Conservation (phyloP, 192 early-diverging fungal genomes). For the Rhizophagus clarus region DNA sequence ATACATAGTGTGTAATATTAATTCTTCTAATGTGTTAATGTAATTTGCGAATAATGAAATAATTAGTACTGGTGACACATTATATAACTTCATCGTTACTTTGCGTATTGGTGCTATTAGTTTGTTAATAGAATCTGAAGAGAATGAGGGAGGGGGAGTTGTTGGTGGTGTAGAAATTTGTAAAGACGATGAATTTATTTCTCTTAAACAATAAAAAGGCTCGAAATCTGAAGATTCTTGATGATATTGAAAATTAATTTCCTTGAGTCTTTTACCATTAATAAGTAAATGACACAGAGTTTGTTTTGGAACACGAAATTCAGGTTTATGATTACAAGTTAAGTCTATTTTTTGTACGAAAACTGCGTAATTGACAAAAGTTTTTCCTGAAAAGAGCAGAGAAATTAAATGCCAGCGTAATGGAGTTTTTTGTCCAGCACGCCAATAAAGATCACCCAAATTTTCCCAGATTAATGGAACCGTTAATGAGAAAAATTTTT, state of each 20-base stretch:
- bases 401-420: not conserved
- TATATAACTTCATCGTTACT: constrained; percentile 1
- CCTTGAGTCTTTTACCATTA: not conserved
- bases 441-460: not conserved
- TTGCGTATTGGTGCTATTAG: not conserved
- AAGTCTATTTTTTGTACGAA: not conserved
- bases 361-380: not conserved
- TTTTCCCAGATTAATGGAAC: not conserved
- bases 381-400: not conserved
- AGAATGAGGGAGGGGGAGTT: not conserved
- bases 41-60: not conserved
- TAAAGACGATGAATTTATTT: not conserved
- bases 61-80: not conserved
- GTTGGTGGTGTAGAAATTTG: not conserved
- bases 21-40: constrained; percentile 3
- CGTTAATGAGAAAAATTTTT: not conserved
- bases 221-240: not conserved
- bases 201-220: not conserved
- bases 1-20: not conserved
- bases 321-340: not conserved
- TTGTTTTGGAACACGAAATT: not conserved
- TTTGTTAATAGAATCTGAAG: not conserved
- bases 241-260: constrained; percentile 3
- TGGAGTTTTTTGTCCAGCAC: not conserved
- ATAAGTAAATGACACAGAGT: not conserved